Evolutionary conservation across 345 rosid genomes (phyloP), one percentile per base, ranked within the genome.

Genomic region (Hibiscus trionum): DNA sequence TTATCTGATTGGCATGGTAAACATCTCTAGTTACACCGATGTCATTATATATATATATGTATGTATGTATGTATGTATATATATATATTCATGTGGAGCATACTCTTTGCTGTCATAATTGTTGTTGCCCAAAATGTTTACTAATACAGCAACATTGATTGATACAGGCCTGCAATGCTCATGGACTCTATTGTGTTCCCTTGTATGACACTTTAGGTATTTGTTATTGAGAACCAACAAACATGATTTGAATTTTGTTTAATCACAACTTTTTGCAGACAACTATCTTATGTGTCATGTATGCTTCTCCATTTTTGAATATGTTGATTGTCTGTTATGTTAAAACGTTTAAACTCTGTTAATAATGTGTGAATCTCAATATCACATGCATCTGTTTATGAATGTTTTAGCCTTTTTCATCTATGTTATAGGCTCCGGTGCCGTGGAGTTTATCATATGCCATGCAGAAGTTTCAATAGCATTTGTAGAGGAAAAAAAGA

Each of bases 141-240:
- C 77, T 79, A 69, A 68, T 61, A n/a, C 70, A 68, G 16, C 16
- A 26, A 57, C 44, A 57, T 61, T 82, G 73, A 57, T 61, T 82
- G 73, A 53, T 81, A 84, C 88, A 95, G 99, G 99, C 99, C 4
- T 95, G 99, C 84, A 95, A 92, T 77, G 97, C 99, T 80, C 97
- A 89, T 80, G 97, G 96, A 75, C 88, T 95, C 71, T 88, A 82
- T 68, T 95, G 99, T 76, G 99, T 95, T 71, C 99, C 99, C 73
- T 75, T 95, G 24, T 95, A 95, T 75, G 99, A 95, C 80, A 95
- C 98, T 50, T 82, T 95, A 84, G 99, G 99, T 95, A 84, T 69
- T 66, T 67, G 55, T 67, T 56, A 37, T 26, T 26, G 16, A 26
- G 17, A 65, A 69, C 59, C 70, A 42, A 27, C n/a, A 55, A 5